Percentiles rank a stretch among this genome's conserved stretches.
These are phyloP conservation scores for Isabelozyma pseudorhagii DNA, from an alignment of 805 yeast species.

Conservation along the genomic window DNA sequence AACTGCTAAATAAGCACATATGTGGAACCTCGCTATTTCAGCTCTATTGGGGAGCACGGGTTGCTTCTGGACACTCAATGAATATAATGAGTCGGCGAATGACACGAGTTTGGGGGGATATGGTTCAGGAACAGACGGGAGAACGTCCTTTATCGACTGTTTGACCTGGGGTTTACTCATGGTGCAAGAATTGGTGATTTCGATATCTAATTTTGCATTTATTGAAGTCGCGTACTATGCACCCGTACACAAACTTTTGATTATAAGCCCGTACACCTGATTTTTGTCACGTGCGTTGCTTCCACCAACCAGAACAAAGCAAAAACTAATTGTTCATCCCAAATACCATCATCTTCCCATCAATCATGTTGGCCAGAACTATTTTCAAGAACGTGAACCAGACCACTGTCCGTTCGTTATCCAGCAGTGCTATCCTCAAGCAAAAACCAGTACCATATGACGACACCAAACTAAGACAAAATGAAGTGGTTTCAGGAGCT, in stretches of 20 bases:
- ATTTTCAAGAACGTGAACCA: background rate
- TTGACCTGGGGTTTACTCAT: constrained; percentile 13
- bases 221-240: background rate
- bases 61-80: constrained; percentile 48
- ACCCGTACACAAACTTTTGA: constrained; percentile 10
- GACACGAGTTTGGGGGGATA: constrained; percentile 40
- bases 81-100: constrained; percentile 45
- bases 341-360: background rate
- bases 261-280: background rate
- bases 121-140: constrained; percentile 42
- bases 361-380: background rate
- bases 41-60: constrained; percentile 48
- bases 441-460: constrained; percentile 21
- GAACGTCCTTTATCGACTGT: constrained; percentile 44
- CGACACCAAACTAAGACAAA: constrained; percentile 24
- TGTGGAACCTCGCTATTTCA: constrained; percentile 64
- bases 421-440: constrained; percentile 11
- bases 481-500: constrained; percentile 73
- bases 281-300: background rate
- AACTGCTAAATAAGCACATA: constrained; percentile 63
- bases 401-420: constrained; percentile 19
- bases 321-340: background rate
- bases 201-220: too few species aligned
- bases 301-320: background rate
- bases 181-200: background rate